A percentile compares a stretch with the other conserved stretches of the same genome.
These are phyloP conservation scores for Barnettozyma sucrosica DNA, from an alignment of 805 yeast genomes.

Conservation along the genomic window DNA sequence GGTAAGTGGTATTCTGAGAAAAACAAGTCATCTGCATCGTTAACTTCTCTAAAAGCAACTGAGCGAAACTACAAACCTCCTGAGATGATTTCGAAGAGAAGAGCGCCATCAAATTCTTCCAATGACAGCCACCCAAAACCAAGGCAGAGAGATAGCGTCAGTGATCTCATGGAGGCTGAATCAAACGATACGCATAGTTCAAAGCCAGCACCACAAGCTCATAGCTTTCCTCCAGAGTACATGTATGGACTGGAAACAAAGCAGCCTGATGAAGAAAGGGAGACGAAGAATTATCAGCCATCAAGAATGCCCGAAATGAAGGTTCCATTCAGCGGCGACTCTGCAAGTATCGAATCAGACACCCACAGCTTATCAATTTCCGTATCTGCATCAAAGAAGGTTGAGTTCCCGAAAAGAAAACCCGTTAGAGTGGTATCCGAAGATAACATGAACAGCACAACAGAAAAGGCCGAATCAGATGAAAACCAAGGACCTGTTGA, in stretches of 20 bases:
- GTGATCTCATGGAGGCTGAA: conserved; percentile 9
- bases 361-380: conserved; percentile 1
- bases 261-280: conserved; percentile 12
- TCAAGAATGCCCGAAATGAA: conserved; percentile 21
- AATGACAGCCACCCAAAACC: not conserved
- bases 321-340: conserved; percentile 13
- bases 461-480: not conserved
- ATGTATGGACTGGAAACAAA: conserved; percentile 17
- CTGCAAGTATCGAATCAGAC: not conserved
- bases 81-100: conserved; percentile 61
- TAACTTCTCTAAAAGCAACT: not conserved
- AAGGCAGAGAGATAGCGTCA: conserved; percentile 1
- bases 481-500: not conserved
- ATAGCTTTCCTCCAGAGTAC: conserved; percentile 24
- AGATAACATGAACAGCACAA: not conserved
- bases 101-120: conserved; percentile 29
- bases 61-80: conserved; percentile 39
- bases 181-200: conserved; percentile 1
- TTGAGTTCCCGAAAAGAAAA: conserved; percentile 15
- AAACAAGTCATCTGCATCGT: conserved; percentile 22
- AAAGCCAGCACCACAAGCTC: conserved; percentile 25
- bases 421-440: conserved; percentile 11
- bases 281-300: conserved; percentile 15
- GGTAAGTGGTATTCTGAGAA: conserved; percentile 66
- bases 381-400: conserved; percentile 9